Percentiles rank a stretch among this genome's conserved stretches.
These are phyloP conservation scores for Nicotiana sylvestris DNA, from an alignment of 257 asterid genomes.

Conservation along the genomic window DNA sequence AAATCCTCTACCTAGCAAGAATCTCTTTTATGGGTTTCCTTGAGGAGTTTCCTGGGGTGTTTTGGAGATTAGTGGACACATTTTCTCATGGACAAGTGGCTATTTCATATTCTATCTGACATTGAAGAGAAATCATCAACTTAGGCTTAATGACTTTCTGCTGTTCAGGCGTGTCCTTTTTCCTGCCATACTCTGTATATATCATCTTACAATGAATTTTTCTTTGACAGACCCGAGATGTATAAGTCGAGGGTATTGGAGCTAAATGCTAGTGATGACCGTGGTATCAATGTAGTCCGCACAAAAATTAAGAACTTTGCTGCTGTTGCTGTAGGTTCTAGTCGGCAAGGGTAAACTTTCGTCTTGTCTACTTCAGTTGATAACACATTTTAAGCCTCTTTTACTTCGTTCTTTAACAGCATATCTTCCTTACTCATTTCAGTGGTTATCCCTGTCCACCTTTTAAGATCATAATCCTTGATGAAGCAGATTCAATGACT, in stretches of 20 bases:
- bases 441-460: constrained; percentile 98
- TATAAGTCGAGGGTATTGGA: constrained; percentile 91
- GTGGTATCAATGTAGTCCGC: constrained; percentile 98
- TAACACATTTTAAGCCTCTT: background rate
- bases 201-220: background rate
- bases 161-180: background rate
- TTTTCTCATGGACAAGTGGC: background rate
- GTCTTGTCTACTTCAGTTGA: background rate
- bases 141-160: background rate
- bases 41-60: background rate
- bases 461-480: constrained; percentile 84
- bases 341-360: constrained; percentile 51
- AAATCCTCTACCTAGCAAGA: background rate
- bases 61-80: background rate
- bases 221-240: constrained; percentile 64
- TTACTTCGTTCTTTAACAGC: background rate
- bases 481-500: constrained; percentile 99
- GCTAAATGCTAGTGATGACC: constrained; percentile 99
- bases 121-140: background rate
- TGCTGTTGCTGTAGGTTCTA: constrained; percentile 89
- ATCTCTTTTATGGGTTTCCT: background rate
- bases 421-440: constrained; percentile 15
- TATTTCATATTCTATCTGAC: background rate
- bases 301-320: constrained; percentile 92
- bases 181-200: background rate